These are phyloP conservation scores for Tolypocladium nubicola DNA, from an alignment of 2,329 filamentous ascomycete genomes.

Conservation along the genomic window DNA sequence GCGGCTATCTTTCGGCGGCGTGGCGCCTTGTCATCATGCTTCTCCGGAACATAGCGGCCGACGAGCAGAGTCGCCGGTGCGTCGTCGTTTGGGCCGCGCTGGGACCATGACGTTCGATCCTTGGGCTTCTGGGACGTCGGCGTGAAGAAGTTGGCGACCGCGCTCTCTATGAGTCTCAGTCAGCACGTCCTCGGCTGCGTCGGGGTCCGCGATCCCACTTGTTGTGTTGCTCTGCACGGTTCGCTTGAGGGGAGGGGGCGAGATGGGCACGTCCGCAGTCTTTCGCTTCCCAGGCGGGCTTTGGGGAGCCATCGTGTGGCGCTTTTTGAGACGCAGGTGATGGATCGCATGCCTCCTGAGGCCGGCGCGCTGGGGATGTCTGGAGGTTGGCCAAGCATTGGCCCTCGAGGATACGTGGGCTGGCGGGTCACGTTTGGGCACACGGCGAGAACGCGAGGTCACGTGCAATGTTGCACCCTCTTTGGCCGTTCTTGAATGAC, in stretches of 20 bases:
- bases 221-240: conserved; percentile 41
- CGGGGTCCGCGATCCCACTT: conserved; percentile 20
- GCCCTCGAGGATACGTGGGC: conserved; percentile 2
- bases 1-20: conserved; percentile 52
- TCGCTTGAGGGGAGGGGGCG: conserved; percentile 42
- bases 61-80: conserved; percentile 55
- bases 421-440: not conserved
- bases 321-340: not conserved
- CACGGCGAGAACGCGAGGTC: conserved; percentile 16
- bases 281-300: conserved; percentile 21
- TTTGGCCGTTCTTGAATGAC: not conserved
- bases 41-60: conserved; percentile 53
- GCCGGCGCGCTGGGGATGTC: not conserved
- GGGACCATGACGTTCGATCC: conserved; percentile 61
- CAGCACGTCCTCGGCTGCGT: conserved; percentile 3
- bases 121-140: conserved; percentile 76
- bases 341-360: not conserved
- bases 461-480: conserved; percentile 12
- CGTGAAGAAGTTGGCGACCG: conserved; percentile 79
- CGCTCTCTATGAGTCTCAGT: conserved; percentile 38
- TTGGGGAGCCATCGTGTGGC: conserved; percentile 14
- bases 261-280: conserved; percentile 31
- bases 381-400: not conserved
- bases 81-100: conserved; percentile 44
- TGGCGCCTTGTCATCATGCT: conserved; percentile 13